phyloP scores from a whole-genome alignment of 306 rosid genomes.

The Quercus glauca region DNA sequence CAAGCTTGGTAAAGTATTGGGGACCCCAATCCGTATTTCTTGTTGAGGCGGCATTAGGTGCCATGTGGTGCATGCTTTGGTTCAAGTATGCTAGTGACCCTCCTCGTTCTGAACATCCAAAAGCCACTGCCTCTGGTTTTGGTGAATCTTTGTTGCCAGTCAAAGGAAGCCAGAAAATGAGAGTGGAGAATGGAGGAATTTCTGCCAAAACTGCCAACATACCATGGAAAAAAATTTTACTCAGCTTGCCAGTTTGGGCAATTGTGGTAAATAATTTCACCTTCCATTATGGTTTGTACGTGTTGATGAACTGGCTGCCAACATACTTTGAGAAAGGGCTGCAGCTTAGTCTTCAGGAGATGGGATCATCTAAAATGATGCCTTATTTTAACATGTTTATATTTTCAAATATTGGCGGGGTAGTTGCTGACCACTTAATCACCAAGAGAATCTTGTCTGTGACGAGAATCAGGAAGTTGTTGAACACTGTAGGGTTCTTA shows the following conservation, averaged over 20 bases:
- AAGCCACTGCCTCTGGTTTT: conserved; percentile 75
- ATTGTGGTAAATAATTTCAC: conserved; percentile 96
- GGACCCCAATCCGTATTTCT: conserved; percentile 90
- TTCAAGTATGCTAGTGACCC: conserved; percentile 67
- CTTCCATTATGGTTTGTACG: conserved; percentile 90
- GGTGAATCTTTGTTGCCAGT: conserved; percentile 68
- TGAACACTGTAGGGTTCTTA: conserved; percentile 79
- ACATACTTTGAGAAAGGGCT: conserved; percentile 94
- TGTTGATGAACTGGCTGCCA: conserved; percentile 97
- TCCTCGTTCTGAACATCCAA: conserved; percentile 75
- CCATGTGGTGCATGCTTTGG: conserved; percentile 82
- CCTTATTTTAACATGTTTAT: conserved; percentile 95
- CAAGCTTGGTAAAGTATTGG: conserved; percentile 66
- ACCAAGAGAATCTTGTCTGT: conserved; percentile 71
- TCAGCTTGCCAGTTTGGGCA: conserved; percentile 93
- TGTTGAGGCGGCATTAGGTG: conserved; percentile 80
- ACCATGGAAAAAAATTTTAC: conserved; percentile 78
- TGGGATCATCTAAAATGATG: conserved; percentile 99
- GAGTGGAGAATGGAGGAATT: conserved; percentile 44
- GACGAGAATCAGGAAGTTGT: conserved; percentile 72
- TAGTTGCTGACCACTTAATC: conserved; percentile 76
- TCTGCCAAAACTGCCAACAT: conserved; percentile 39
- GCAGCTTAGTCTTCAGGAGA: conserved; percentile 93
- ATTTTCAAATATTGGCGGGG: conserved; percentile 93
- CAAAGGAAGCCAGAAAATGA: conserved; percentile 50